phyloP scores from a whole-genome alignment of 1,139 yeast species.

The Taiozyma sp. region DNA sequence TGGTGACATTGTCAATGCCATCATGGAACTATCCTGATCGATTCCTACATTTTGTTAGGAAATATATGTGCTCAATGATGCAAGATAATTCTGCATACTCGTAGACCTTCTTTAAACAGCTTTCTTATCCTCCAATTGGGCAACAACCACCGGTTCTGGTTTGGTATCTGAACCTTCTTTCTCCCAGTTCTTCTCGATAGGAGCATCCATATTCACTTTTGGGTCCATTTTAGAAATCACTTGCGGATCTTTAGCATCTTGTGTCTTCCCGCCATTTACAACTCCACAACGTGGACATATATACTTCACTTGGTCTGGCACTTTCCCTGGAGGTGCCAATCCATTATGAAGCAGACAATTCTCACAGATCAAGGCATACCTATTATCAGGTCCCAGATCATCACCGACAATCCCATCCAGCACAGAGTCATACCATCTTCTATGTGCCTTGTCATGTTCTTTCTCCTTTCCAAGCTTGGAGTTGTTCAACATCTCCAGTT shows the following conservation, averaged over 20 bases:
- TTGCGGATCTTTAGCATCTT: background rate
- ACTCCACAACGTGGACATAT: constrained; percentile 71
- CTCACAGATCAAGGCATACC: constrained; percentile 71
- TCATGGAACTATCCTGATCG: constrained; percentile 67
- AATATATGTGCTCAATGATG: background rate
- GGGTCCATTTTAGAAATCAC: background rate
- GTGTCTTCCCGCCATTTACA: constrained; percentile 31
- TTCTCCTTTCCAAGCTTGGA: background rate
- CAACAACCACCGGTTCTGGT: background rate
- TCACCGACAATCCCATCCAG: constrained; percentile 61
- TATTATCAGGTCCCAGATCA: constrained; percentile 51
- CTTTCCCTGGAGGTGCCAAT: constrained; percentile 67
- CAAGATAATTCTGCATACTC: background rate
- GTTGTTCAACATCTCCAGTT: constrained; percentile 32
- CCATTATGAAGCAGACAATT: constrained; percentile 72
- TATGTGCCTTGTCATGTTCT: background rate
- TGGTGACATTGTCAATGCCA: constrained; percentile 94
- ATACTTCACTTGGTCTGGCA: constrained; percentile 52
- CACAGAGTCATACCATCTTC: constrained; percentile 21
- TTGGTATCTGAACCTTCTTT: background rate
- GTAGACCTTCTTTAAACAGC: background rate
- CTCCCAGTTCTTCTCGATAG: background rate
- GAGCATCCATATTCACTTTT: background rate
- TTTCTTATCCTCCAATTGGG: background rate
- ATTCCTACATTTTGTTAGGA: background rate